Evolutionary conservation across 345 rosid genomes (phyloP).

Genomic region (Sisymbrium altissimum): DNA sequence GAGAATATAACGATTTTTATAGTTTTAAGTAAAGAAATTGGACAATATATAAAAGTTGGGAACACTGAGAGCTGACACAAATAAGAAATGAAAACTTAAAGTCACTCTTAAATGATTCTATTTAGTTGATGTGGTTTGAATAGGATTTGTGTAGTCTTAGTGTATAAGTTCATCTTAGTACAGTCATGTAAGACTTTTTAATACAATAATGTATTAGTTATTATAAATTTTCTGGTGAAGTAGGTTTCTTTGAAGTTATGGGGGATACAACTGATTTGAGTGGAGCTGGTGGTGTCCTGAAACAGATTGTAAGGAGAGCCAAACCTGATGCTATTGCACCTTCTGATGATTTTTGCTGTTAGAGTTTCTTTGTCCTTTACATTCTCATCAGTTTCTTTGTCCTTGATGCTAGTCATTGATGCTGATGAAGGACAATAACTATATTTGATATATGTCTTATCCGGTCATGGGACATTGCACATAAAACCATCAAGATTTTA

Average conservation of each 20-base stretch:
- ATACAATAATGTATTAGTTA: background rate
- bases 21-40: too few species aligned
- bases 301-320: slow-evolving; percentile 56
- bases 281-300: slow-evolving; percentile 81
- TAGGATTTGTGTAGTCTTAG: background rate
- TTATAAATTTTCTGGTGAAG: background rate
- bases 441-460: slow-evolving; percentile 46
- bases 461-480: slow-evolving; percentile 82
- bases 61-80: too few species aligned
- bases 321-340: slow-evolving; percentile 63
- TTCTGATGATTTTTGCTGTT: slow-evolving; percentile 64
- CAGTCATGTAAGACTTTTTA: background rate
- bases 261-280: slow-evolving; percentile 60
- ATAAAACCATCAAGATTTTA: slow-evolving; percentile 78
- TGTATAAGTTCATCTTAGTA: too few species aligned
- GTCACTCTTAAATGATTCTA: background rate
- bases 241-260: slow-evolving; percentile 39
- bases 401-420: too few species aligned
- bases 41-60: too few species aligned
- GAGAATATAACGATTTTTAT: too few species aligned
- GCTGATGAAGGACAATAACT: too few species aligned
- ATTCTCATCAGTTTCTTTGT: background rate
- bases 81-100: too few species aligned
- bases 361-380: background rate
- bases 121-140: slow-evolving; percentile 4